These are phyloP conservation scores for Nephelium lappaceum DNA, from an alignment of 345 rosid species.

Conservation along the genomic window DNA sequence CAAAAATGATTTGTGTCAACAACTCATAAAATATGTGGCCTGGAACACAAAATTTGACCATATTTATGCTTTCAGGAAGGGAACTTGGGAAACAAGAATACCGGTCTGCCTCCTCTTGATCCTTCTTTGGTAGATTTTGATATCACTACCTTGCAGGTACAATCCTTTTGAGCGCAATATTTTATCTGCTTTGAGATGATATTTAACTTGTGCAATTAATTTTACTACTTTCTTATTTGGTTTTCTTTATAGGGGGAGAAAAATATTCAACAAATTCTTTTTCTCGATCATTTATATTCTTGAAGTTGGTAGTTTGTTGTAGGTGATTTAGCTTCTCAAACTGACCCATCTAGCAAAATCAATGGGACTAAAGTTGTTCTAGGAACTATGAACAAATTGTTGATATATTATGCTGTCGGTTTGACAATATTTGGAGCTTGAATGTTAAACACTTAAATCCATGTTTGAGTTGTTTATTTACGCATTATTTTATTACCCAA, in stretches of 20 bases:
- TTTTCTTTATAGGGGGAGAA: constrained; percentile 12
- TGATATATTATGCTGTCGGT: not conserved
- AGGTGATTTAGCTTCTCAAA: not conserved
- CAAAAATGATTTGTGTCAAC: constrained; percentile 30
- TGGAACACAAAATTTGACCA: constrained; percentile 22
- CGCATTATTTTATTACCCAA: constrained; percentile 2
- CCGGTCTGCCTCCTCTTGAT: constrained; percentile 55
- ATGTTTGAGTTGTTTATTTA: not conserved
- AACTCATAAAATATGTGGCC: constrained; percentile 1
- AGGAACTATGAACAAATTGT: not conserved
- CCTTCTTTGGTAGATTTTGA: constrained; percentile 63
- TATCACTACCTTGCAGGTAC: constrained; percentile 76
- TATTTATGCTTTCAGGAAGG: constrained; percentile 54
- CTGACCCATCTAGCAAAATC: not conserved
- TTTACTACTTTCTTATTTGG: not conserved
- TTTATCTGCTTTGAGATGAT: constrained; percentile 14
- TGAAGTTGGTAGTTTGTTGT: not conserved
- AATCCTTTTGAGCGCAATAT: constrained; percentile 16
- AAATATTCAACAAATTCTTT: not conserved
- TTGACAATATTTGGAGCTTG: not conserved
- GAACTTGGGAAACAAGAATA: constrained; percentile 49
- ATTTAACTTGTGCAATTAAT: constrained; percentile 13
- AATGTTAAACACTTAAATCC: not conserved
- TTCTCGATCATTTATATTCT: not conserved
- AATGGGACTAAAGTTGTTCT: not conserved